phyloP scores from a whole-genome alignment of 163 green algal genomes.

The Trebouxia gelatinosa region DNA sequence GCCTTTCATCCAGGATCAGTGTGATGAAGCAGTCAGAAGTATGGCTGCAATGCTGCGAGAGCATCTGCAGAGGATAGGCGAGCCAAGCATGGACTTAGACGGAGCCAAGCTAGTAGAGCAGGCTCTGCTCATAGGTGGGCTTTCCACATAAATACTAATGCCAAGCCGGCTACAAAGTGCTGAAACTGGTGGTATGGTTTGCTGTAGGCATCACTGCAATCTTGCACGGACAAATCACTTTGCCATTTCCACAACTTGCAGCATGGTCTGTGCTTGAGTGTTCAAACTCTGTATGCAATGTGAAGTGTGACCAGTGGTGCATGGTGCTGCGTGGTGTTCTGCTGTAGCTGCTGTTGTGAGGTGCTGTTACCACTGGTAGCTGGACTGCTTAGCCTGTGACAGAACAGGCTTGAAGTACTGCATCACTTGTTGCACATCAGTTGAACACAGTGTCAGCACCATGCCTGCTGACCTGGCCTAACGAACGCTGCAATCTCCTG shows the following conservation, averaged over 20 bases:
- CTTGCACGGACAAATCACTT: too few species aligned
- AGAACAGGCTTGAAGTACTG: too few species aligned
- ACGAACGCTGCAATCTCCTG: too few species aligned
- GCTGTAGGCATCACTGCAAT: neutral
- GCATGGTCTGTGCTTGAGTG: neutral
- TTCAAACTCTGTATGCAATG: neutral
- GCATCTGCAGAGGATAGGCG: constrained; percentile 50
- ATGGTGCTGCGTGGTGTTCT: too few species aligned
- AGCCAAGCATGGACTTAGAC: neutral
- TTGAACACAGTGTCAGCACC: too few species aligned
- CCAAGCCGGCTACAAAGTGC: neutral
- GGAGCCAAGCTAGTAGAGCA: constrained; percentile 58
- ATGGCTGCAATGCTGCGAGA: constrained; percentile 46
- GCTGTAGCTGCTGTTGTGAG: too few species aligned
- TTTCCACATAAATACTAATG: constrained; percentile 3
- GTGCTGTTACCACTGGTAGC: too few species aligned
- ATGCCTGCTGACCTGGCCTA: too few species aligned
- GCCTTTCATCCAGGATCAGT: constrained; percentile 68
- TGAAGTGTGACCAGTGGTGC: too few species aligned
- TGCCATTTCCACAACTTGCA: neutral
- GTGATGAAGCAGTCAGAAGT: constrained; percentile 30
- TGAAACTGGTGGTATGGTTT: neutral
- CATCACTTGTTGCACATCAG: too few species aligned
- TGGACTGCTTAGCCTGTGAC: too few species aligned
- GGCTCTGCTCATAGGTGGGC: constrained; percentile 63